A percentile compares a stretch with the other conserved stretches of the same genome.
Conservation (phyloP, 345 rosid genomes). For the Hibiscus syriacus region DNA sequence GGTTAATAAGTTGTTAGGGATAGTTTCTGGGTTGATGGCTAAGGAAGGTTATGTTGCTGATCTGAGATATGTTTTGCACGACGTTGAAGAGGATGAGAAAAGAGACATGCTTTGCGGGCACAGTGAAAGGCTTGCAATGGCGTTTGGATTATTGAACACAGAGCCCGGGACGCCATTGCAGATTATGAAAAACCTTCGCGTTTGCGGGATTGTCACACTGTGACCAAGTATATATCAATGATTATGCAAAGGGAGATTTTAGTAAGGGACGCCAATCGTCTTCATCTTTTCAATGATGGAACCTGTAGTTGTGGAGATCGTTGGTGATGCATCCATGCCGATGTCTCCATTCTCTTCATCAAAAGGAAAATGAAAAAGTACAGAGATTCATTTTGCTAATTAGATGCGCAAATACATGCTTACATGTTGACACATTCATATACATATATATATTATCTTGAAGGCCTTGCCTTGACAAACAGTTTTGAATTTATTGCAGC, state of each 20-base stretch:
- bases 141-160: conserved; percentile 57
- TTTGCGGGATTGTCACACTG: conserved; percentile 67
- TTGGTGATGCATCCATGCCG: conserved; percentile 31
- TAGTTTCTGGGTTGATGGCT: conserved; percentile 36
- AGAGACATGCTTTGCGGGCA: conserved; percentile 50
- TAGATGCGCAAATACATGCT: background rate
- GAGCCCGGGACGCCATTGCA: conserved; percentile 48
- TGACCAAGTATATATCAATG: conserved; percentile 52
- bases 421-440: background rate
- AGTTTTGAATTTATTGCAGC: too few species aligned
- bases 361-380: background rate
- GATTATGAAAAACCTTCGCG: conserved; percentile 70
- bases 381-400: background rate
- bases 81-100: conserved; percentile 54
- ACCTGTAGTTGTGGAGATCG: conserved; percentile 58
- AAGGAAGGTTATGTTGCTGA: conserved; percentile 59
- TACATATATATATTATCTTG: too few species aligned
- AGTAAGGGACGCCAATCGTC: conserved; percentile 64
- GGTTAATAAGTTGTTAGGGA: conserved; percentile 33
- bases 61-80: conserved; percentile 45
- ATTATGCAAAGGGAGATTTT: conserved; percentile 49
- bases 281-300: conserved; percentile 58
- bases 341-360: background rate
- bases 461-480: too few species aligned
- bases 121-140: conserved; percentile 71